Evolutionary conservation across 140 eudicot genomes (phyloP), one percentile per base, ranked within the genome.

Genomic region (Bidens hawaiensis): DNA sequence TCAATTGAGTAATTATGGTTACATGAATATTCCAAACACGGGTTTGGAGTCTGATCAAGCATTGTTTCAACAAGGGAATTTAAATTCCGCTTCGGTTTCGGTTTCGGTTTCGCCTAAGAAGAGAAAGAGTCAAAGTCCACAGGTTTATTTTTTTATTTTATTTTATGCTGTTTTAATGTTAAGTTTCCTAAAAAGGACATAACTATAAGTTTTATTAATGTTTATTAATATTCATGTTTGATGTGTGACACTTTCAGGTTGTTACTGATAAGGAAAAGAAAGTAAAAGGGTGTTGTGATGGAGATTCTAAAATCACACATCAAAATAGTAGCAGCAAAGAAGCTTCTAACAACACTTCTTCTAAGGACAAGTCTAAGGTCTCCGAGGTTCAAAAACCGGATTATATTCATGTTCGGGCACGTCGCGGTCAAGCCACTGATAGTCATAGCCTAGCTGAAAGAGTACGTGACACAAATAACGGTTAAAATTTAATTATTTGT

Each of bases 391-490:
- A 81, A 43, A 88, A 82, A 60, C 81, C 69, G 0, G 96, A 85
- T 74, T 88, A 85, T 67, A 85, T 88, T 66, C 96, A 85, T 64
- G 96, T 88, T 27, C 78, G 96, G 30, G 96, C 96, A 17, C 87
- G 96, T 33, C 87, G 94, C 13, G 96, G 90, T 60, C 96, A 88
- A 68, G 96, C 96, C 56, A 88, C 90, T 18, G 94, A 88, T 60
- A 88, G 90, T 81, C 96, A 88, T 65, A 88, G 94, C 69, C 73
- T 88, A 62, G 96, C 96, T 19, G 96, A 88, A 82, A 88, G 96
- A 58, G 96, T 88, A 71, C 47, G 97, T 62, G 83, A 61, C 4
- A 21, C 43, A 28, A 25, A 31, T 13, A 33, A 3, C 8, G 27
- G 24, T 41, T 17, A 25, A 43, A 22, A 38, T 27, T 53, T 19